Base-by-base conservation (phyloP, 768 basidiomycete species). In the Mycena chlorophos region DNA sequence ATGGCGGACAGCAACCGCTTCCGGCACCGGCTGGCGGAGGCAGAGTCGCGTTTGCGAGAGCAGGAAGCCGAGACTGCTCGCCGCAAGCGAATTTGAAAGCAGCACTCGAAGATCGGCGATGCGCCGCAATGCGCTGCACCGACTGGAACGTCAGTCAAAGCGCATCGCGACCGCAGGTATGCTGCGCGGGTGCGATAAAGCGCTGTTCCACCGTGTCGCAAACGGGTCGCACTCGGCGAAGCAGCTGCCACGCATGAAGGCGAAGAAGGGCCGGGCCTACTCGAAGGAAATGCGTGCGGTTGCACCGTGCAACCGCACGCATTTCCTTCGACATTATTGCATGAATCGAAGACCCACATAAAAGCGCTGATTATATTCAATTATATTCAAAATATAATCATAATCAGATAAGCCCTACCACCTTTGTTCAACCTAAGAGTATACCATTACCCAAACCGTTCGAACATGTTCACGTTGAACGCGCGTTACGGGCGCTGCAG, bases 241-340 rank as follows among this genome's bases (percentile, higher is more conserved):
- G 30, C 29, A 55, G 20, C 5, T 55, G 1, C 26, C 50, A 26
- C 49, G 54, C 17, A 55, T 55, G 52, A 46, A 50, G 1, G 52
- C 52, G 22, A 58, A 58, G 47, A 38, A n/a, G 19, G 52, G 57
- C 5, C 52, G 38, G 27, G 47, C 57, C 2, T 58, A 54, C 57
- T 49, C 45, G 22, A 31, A 38, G 19, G 52, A 58, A 27, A 27
- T 54, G 25, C 57, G 52, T 20, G 37, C n/a, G n/a, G n/a, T n/a
- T n/a, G n/a, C n/a, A n/a, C 1, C 45, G 1, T n/a, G n/a, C n/a
- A n/a, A n/a, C n/a, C n/a, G n/a, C 37, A 20, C 52, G 57, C 25
- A 54, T 27, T 27, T 58, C 52, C 19, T 38, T 31, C 22, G 45
- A 49, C n/a, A n/a, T n/a, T n/a, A n/a, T n/a, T n/a, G n/a, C n/a